Evolutionary conservation across 2,329 filamentous ascomycete species (phyloP), one percentile per base, ranked within the genome.

Genomic region (Colletotrichum tofieldiae): DNA sequence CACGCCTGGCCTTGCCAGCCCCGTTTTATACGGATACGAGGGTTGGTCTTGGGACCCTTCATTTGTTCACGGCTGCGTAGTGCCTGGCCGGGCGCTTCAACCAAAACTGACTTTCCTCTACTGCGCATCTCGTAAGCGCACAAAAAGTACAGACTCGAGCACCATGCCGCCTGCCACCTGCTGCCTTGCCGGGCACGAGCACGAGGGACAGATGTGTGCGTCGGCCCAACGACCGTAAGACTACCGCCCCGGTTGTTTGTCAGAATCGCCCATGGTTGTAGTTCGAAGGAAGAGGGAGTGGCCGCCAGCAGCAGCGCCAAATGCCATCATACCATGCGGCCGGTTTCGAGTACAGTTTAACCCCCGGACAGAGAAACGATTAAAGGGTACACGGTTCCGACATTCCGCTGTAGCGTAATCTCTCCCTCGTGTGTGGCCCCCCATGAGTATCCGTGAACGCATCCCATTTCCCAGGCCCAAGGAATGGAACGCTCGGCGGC

Each of bases 1-100:
- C 68, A 23, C 32, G 32, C 54, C 54, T 56, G 32, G 52, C 68
- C 67, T 43, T 55, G 69, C 49, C 65, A 69, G 69, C 69, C 69
- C 69, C 69, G 12, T 69, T 59, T 69, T 64, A 69, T 69, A 64
- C 69, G 65, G 69, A 72, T 72, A 72, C 69, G 69, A 72, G 65
- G 52, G 47, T 20, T 65, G n/a, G 59, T 54, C 61, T 54, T 43
- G 65, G 54, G 47, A 54, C 43, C 59, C 69, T 72, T 72, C 69
- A 60, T 60, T 68, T 59, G 51, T 59, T 59, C 65, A 54, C 18
- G 12, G 52, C 52, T 72, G 45, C 59, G 35, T 45, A 29, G 20
- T 49, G 23, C 66, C 35, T 16, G 5, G 54, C 69, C 51, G n/a
- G 35, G 51, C 58, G 11, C 45, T 29, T 7, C n/a, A n/a, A 5